These are phyloP conservation scores for Epicoccum sorghinum DNA, from an alignment of 2,329 filamentous ascomycete genomes.

Conservation along the genomic window DNA sequence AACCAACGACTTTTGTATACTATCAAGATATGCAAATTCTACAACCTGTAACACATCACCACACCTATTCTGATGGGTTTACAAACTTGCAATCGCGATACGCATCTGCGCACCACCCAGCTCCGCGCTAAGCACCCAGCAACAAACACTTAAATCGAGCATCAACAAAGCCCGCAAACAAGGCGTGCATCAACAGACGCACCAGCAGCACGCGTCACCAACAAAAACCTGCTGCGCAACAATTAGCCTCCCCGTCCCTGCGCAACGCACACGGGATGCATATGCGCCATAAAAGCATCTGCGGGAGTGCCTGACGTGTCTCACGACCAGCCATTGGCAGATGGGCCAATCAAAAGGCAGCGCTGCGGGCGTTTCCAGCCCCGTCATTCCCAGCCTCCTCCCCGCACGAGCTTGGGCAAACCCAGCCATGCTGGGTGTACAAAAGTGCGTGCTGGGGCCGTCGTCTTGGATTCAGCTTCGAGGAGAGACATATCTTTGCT, in stretches of 20 bases:
- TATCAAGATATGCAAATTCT: too few relatives aligned
- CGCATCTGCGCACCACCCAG: not conserved
- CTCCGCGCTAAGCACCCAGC: slow-evolving; percentile 1
- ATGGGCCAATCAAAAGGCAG: not conserved
- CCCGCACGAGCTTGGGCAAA: slow-evolving; percentile 5
- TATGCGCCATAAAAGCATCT: too few relatives aligned
- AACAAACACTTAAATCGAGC: not conserved
- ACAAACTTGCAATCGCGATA: not conserved
- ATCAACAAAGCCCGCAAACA: not conserved
- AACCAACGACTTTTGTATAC: too few relatives aligned
- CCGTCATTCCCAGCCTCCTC: slow-evolving; percentile 6
- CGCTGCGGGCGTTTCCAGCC: not conserved
- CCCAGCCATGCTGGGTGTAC: slow-evolving; percentile 13
- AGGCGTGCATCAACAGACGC: not conserved
- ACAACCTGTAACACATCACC: too few relatives aligned
- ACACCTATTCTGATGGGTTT: too few relatives aligned
- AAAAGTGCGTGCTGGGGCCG: slow-evolving; percentile 4
- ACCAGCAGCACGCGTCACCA: not conserved
- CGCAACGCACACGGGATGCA: not conserved
- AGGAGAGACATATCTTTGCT: too few relatives aligned
- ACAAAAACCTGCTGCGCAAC: not conserved
- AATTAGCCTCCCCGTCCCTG: not conserved
- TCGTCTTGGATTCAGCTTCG: not conserved
- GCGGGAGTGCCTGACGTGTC: slow-evolving; percentile 10
- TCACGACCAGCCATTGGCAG: not conserved